Percentiles rank a stretch among this genome's conserved stretches.
Evolutionary conservation across 768 basidiomycete species (phyloP).

Genomic region (Boletus sp.): DNA sequence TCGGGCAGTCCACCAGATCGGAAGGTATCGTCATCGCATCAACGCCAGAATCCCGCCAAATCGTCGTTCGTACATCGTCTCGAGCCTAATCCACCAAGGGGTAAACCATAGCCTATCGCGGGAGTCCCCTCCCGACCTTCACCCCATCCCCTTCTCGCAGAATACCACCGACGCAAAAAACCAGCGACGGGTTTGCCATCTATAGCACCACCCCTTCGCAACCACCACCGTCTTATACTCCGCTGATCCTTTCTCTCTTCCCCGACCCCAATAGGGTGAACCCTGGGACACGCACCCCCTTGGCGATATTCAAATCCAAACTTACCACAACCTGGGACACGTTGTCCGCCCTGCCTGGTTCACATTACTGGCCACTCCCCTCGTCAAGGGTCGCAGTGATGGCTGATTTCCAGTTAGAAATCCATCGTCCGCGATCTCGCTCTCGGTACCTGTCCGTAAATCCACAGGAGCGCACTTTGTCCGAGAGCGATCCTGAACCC

Average conservation of each 20-base stretch:
- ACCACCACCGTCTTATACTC: neutral
- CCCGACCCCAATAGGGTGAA: neutral
- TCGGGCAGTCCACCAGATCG: slow-evolving; percentile 3
- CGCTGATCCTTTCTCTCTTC: slow-evolving; percentile 7
- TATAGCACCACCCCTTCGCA: neutral
- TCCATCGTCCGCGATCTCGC: neutral
- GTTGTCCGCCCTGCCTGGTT: slow-evolving; percentile 6
- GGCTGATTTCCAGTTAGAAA: neutral
- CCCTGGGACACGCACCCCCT: neutral
- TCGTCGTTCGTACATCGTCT: neutral
- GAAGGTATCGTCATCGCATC: neutral
- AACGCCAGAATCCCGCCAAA: neutral
- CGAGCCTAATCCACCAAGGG: neutral
- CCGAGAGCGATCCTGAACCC: neutral
- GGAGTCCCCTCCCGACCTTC: neutral
- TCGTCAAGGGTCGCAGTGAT: slow-evolving; percentile 6
- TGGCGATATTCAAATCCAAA: slow-evolving; percentile 8
- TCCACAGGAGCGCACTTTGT: slow-evolving; percentile 10
- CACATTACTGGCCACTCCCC: neutral
- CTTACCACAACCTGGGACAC: slow-evolving; percentile 10
- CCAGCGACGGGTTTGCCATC: neutral
- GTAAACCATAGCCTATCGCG: neutral
- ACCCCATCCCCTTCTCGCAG: neutral
- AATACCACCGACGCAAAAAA: neutral
- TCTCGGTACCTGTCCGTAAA: neutral